Evolutionary conservation across 1,284 basidiomycete genomes (phyloP), one percentile per base, ranked within the genome.

Genomic region (Chiua sp.): DNA sequence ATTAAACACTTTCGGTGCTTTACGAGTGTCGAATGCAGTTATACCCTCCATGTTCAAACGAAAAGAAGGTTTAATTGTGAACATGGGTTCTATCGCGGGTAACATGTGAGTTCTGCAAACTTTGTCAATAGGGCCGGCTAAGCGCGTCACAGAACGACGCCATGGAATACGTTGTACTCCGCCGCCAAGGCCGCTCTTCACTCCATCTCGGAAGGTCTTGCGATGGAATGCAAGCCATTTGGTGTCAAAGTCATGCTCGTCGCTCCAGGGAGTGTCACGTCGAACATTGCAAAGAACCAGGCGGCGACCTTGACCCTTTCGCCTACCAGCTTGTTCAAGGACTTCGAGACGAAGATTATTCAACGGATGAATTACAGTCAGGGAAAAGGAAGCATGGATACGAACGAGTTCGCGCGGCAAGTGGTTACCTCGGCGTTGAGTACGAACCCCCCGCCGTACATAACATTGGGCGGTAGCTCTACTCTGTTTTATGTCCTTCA

Each of bases 141-240:
- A 47, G 51, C 23, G 44, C 46, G 48, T 22, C 63, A n/a, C 55
- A 90, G 89, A 44, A 78, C 88, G 1, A 84, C 85, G 0, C 88
- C 91, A 0, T 92, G 89, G 89, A 84, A 85, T 62, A 84, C 86
- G 0, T 69, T 90, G 11, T 93, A 92, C 69, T 82, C 80, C 46
- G 83, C 89, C 0, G 79, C 85, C 44, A 92, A 93, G 70, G 84
- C 90, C 0, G 88, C 90, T 0, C 72, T 87, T 1, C 82, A 84
- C 59, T 76, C 80, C 35, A 75, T 91, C 51, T 85, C 81, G 57
- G 85, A 91, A 56, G 82, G 84, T 0, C 80, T 93, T 8, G 79
- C 80, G 10, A 88, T 91, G 88, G 91, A 92, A 67, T 85, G 86
- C 74, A 80, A 78, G 52, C 87, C 88, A 0, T 83, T 91, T 67